Conservation (phyloP, 192 early-diverging fungal genomes). For the Pilaira anomala region DNA sequence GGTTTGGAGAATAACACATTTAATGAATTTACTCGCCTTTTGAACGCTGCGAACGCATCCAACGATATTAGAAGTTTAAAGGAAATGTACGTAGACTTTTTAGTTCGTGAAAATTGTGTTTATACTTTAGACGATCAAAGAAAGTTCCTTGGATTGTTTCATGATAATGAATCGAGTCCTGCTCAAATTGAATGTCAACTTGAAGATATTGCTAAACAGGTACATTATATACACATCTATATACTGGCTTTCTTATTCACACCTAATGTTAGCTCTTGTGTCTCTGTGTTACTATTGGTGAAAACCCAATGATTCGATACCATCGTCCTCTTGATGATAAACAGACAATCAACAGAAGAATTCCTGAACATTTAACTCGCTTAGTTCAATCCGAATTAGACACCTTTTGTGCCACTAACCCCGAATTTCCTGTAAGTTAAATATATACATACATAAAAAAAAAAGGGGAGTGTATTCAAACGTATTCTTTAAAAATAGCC, state of each 20-base stretch:
- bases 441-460: neutral
- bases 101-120: constrained; percentile 40
- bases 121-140: constrained; percentile 29
- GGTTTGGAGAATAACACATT: constrained; percentile 63
- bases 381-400: constrained; percentile 86
- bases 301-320: constrained; percentile 91
- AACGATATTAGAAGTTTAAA: constrained; percentile 62
- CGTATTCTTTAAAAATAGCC: constrained; percentile 30
- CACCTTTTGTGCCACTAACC: constrained; percentile 62
- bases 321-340: constrained; percentile 74
- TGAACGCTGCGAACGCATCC: constrained; percentile 49
- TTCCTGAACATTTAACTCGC: constrained; percentile 76
- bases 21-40: constrained; percentile 42
- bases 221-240: constrained; percentile 12
- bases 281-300: constrained; percentile 82
- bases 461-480: neutral
- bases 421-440: constrained; percentile 56
- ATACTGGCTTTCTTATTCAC: neutral
- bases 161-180: constrained; percentile 12
- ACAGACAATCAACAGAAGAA: constrained; percentile 53
- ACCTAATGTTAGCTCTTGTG: constrained; percentile 67
- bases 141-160: constrained; percentile 27
- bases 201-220: constrained; percentile 53
- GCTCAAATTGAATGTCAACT: constrained; percentile 41
- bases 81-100: constrained; percentile 81